These are phyloP conservation scores for Craspedostauros australis DNA, from an alignment of 108 stramenopile genomes.

Conservation along the genomic window DNA sequence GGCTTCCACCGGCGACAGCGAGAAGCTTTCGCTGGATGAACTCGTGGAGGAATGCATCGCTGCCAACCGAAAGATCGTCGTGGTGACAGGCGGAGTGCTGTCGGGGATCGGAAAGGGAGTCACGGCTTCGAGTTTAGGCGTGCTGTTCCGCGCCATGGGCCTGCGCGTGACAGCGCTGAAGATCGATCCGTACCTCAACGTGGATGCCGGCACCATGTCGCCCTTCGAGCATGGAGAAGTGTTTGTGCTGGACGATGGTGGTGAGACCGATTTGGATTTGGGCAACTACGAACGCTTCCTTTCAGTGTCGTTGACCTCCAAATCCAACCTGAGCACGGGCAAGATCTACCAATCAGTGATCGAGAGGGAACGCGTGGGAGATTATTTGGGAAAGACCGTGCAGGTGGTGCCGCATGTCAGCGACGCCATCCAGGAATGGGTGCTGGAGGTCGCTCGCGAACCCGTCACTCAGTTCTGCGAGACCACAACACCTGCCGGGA, in stretches of 20 bases:
- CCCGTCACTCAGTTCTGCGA: slow-evolving; percentile 47
- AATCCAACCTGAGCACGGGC: slow-evolving; percentile 94
- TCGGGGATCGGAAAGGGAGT: slow-evolving; percentile 97
- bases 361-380: slow-evolving; percentile 84
- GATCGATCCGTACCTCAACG: slow-evolving; percentile 97
- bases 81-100: slow-evolving; percentile 97
- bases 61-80: slow-evolving; percentile 64
- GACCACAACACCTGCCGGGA: too few relatives aligned
- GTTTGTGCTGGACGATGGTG: slow-evolving; percentile 95
- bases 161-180: slow-evolving; percentile 93
- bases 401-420: slow-evolving; percentile 90
- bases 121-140: slow-evolving; percentile 90
- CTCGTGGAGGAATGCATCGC: slow-evolving; percentile 13
- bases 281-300: slow-evolving; percentile 98
- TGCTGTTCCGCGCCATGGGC: slow-evolving; percentile 85
- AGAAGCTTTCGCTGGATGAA: slow-evolving; percentile 13
- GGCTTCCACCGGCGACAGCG: too few relatives aligned
- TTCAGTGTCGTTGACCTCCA: slow-evolving; percentile 68
- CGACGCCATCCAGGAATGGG: slow-evolving; percentile 84
- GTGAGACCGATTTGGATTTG: slow-evolving; percentile 95
- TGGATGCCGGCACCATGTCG: slow-evolving; percentile 95
- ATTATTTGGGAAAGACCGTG: slow-evolving; percentile 97
- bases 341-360: slow-evolving; percentile 95
- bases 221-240: slow-evolving; percentile 94
- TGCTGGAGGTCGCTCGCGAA: slow-evolving; percentile 57